These are phyloP conservation scores for Saururus chinensis DNA, from an alignment of 164 flowering plant species.

Conservation along the genomic window DNA sequence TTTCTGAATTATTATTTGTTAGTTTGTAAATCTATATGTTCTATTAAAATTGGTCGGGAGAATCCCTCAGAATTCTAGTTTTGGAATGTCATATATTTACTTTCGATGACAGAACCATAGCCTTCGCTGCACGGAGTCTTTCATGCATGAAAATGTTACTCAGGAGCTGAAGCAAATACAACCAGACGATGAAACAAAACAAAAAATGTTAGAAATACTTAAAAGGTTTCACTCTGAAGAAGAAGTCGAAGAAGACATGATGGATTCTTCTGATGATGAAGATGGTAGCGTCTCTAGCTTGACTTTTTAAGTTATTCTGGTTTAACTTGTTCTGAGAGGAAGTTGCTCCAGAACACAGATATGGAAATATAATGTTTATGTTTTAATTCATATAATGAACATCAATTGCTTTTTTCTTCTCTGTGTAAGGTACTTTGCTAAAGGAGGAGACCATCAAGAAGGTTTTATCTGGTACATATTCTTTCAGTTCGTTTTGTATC, in stretches of 20 bases:
- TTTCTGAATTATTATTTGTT: background rate
- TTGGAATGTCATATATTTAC: background rate
- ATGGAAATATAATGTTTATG: background rate
- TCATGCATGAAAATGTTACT: slow-evolving; percentile 91
- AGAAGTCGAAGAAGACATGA: slow-evolving; percentile 10
- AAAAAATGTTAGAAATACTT: slow-evolving; percentile 78
- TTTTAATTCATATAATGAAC: background rate
- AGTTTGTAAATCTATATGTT: background rate
- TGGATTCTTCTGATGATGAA: slow-evolving; percentile 35
- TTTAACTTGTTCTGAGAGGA: background rate
- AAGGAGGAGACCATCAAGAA: slow-evolving; percentile 75
- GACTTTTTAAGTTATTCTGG: background rate
- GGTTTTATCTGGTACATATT: slow-evolving; percentile 51
- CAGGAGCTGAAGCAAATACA: slow-evolving; percentile 55
- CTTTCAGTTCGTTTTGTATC: background rate
- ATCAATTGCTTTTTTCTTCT: background rate
- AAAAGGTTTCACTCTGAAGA: slow-evolving; percentile 70
- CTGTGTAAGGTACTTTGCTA: slow-evolving; percentile 36
- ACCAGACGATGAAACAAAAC: slow-evolving; percentile 59
- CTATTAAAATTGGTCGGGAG: background rate
- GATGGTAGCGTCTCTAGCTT: slow-evolving; percentile 20
- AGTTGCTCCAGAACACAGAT: no score
- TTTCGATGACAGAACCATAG: slow-evolving; percentile 48
- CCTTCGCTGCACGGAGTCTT: slow-evolving; percentile 79
- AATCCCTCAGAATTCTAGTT: background rate